Conservation (phyloP, 176 grass and related monocot genomes). For the Pontederia paniculata region DNA sequence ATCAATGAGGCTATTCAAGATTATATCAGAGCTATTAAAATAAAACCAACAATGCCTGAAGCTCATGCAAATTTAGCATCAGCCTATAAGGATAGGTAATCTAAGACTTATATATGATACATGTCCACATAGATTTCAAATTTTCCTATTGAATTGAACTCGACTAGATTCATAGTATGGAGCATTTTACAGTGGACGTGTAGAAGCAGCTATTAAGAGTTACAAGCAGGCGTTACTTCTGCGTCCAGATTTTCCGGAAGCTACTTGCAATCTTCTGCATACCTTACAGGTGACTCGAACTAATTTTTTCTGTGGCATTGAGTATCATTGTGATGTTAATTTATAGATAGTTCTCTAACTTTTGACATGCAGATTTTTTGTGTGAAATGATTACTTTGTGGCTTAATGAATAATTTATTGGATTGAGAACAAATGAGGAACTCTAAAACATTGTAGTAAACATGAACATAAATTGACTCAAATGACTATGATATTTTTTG, state of each 20-base stretch:
- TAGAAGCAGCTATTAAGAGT: constrained; percentile 65
- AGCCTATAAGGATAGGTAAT: constrained; percentile 78
- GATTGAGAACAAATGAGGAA: neutral
- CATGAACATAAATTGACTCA: too few species aligned
- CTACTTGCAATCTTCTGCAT: constrained; percentile 75
- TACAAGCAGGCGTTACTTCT: constrained; percentile 56
- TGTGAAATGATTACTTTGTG: neutral
- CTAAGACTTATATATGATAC: neutral
- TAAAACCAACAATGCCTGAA: constrained; percentile 77
- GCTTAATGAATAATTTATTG: neutral
- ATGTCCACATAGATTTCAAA: too few species aligned
- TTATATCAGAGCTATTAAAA: constrained; percentile 53
- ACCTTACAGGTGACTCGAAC: constrained; percentile 52
- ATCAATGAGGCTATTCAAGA: constrained; percentile 78
- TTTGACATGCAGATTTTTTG: neutral
- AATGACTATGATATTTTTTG: too few species aligned
- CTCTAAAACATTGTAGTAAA: too few species aligned
- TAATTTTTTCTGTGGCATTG: neutral
- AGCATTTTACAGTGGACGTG: constrained; percentile 46
- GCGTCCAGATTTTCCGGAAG: constrained; percentile 83
- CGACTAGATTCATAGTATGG: too few species aligned
- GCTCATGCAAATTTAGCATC: constrained; percentile 89
- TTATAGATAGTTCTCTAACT: neutral
- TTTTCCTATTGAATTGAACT: too few species aligned
- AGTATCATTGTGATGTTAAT: too few species aligned